Evolutionary conservation across 768 basidiomycete genomes (phyloP), one percentile per base, ranked within the genome.

Genomic region (Collybia sp.): DNA sequence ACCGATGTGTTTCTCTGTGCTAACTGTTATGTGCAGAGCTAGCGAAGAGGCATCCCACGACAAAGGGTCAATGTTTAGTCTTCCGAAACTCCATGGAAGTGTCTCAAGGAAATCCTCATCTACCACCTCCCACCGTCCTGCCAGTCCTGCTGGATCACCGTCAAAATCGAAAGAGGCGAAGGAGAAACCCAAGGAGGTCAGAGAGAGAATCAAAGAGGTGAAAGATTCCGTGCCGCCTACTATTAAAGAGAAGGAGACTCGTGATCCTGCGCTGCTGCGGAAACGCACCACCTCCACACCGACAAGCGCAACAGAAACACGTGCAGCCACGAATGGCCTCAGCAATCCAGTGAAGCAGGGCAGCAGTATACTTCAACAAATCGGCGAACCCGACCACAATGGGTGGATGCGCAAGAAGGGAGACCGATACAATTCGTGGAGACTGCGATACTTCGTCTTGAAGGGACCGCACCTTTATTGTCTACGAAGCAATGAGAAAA

Each of bases 341-440:
- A 53, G 42, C 6, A 71, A 66, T 16, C 61, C 69, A 2, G 60
- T 82, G 50, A 77, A 75, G 56, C 73, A 71, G 30, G 88, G 88
- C 0, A 71, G 74, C 61, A 91, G 81, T 48, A 87, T 96, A 41
- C 63, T 96, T 45, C 83, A 91, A 45, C 90, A 95, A 65, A 93
- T 99, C 50, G 96, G 95, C 3, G 78, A 78, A 18, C 82, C 92
- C 12, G 96, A 99, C 66, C 83, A 89, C 61, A 72, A 76, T 30
- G 96, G 96, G 6, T 97, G 91, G 85, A 85, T 99, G 86, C 79
- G 88, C 59, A 99, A 98, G 78, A 91, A 84, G 70, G 90, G 90
- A 1, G 96, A 96, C 40, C 72, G 85, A 52, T 97, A 96, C 63
- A 93, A 90, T 55, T 72, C 77, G 15, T 99, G 96, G 96, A 97